A percentile compares a stretch with the other conserved stretches of the same genome.
phyloP scores from a whole-genome alignment of 768 basidiomycete species.

The Russula vinacea region DNA sequence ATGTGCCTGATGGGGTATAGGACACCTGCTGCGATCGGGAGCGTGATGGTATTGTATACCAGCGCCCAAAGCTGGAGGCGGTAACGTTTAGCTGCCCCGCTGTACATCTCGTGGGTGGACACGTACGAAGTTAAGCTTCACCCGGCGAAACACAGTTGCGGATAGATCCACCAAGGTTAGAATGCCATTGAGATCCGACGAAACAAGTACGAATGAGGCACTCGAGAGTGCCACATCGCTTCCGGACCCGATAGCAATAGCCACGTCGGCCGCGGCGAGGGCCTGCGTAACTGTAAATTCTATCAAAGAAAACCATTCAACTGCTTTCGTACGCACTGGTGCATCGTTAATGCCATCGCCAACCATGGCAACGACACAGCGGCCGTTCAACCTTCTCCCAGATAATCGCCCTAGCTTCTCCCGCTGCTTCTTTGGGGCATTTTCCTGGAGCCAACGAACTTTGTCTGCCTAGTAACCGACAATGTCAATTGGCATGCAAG shows the following conservation, averaged over 20 bases:
- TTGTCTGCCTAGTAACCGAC: constrained; percentile 48
- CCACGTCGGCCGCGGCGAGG: constrained; percentile 55
- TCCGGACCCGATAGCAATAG: constrained; percentile 62
- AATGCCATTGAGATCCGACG: constrained; percentile 59
- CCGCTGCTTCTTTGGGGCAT: constrained; percentile 39
- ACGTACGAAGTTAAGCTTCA: constrained; percentile 73
- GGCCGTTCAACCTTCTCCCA: constrained; percentile 34
- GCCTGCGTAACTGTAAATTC: constrained; percentile 39
- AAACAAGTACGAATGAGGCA: constrained; percentile 75
- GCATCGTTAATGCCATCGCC: constrained; percentile 66
- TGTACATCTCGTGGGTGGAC: background rate
- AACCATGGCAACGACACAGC: constrained; percentile 53
- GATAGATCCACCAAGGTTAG: constrained; percentile 63
- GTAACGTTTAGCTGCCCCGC: constrained; percentile 13
- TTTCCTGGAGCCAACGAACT: constrained; percentile 52
- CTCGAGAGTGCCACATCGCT: constrained; percentile 75
- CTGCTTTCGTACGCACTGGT: constrained; percentile 38
- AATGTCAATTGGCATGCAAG: constrained; percentile 23
- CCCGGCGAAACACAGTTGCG: constrained; percentile 58
- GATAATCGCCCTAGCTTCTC: constrained; percentile 35
- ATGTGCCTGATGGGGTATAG: constrained; percentile 67
- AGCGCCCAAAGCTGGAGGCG: constrained; percentile 58
- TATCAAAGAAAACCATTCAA: background rate
- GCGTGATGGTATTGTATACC: constrained; percentile 60
- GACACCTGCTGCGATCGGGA: constrained; percentile 77